Base-by-base conservation (phyloP, 192 early-diverging fungal genomes). In the Dissophora ornata region DNA sequence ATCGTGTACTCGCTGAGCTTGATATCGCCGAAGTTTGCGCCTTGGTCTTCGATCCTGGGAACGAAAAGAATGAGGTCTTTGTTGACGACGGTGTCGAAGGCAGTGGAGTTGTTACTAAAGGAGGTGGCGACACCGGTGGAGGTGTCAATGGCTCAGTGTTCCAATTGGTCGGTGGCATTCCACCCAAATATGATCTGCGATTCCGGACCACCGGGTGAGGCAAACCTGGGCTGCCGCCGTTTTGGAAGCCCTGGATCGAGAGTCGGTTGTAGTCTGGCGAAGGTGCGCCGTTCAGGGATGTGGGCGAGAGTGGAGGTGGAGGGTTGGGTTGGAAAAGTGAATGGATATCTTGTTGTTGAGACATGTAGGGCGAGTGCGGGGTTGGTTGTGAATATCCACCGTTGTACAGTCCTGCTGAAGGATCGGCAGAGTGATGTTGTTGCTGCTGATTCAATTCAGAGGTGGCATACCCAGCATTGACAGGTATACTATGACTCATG, bases 101-200 rank as follows among this genome's bases (percentile, higher is more conserved):
- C 7, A 58, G 68, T 15, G 41, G 22, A 4, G 47, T 30, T n/a
- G 64, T 10, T 4, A 53, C 59, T 30, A 58, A 38, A 25, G 71
- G 71, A 9, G 61, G 63, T 19, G 69, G 69, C 30, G 73, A 55
- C 29, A 57, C 53, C 0, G 73, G 73, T 28, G 73, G 73, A 19
- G 73, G 64, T 19, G 73, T 77, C 47, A 77, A 42, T 32, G 73
- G 73, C 38, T 77, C 73, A 0, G 73, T 62, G 22, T 77, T 67
- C 73, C 73, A 77, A 21, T 62, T 57, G n/a, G 42, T 48, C n/a
- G 73, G 46, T 33, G 65, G 25, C 58, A 67, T 67, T 1, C 57
- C 21, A 18, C 64, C 63, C 6, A 51, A 19, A 19, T 50, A 24
- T 4, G 73, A 77, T 1, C 58, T 50, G 0, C 73, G 49, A 24